Conservation (phyloP, 768 basidiomycete genomes). For the Naganishia vaughanmartiniae region DNA sequence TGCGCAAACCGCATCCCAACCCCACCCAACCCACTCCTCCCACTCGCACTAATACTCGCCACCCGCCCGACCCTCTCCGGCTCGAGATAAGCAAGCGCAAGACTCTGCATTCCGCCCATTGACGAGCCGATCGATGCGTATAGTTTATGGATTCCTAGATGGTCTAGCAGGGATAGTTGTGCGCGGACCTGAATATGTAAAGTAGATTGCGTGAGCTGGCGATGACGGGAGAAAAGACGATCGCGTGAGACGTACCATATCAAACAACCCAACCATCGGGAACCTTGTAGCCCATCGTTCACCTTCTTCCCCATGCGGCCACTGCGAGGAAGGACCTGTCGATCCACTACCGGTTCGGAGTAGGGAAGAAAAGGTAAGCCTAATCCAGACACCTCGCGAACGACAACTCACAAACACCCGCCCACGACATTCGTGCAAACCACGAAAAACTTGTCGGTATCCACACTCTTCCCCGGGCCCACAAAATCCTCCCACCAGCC, state of each 20-base stretch:
- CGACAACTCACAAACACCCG: slow-evolving; percentile 67
- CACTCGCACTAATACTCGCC: slow-evolving; percentile 91
- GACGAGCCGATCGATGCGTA: slow-evolving; percentile 92
- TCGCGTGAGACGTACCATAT: slow-evolving; percentile 61
- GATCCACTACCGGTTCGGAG: slow-evolving; percentile 59
- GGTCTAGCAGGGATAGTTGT: slow-evolving; percentile 80
- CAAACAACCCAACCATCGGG: slow-evolving; percentile 87
- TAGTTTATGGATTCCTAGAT: slow-evolving; percentile 74
- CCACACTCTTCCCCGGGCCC: slow-evolving; percentile 87
- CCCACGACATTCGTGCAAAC: slow-evolving; percentile 96
- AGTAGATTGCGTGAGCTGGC: neutral
- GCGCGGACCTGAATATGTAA: slow-evolving; percentile 61
- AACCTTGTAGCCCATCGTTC: slow-evolving; percentile 83
- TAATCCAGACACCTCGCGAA: no score
- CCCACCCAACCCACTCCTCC: slow-evolving; percentile 82
- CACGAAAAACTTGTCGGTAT: slow-evolving; percentile 87
- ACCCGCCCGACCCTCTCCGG: slow-evolving; percentile 85
- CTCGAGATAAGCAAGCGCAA: slow-evolving; percentile 89
- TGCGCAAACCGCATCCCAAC: slow-evolving; percentile 97
- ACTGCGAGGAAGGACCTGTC: slow-evolving; percentile 84
- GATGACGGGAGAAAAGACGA: neutral
- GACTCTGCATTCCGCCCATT: slow-evolving; percentile 98
- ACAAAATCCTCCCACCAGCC: slow-evolving; percentile 99
- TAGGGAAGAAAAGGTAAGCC: neutral
- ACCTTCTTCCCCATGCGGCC: slow-evolving; percentile 58